These are phyloP conservation scores for Penicillium goetzii DNA, from an alignment of 495 filamentous ascomycete genomes.

Conservation along the genomic window DNA sequence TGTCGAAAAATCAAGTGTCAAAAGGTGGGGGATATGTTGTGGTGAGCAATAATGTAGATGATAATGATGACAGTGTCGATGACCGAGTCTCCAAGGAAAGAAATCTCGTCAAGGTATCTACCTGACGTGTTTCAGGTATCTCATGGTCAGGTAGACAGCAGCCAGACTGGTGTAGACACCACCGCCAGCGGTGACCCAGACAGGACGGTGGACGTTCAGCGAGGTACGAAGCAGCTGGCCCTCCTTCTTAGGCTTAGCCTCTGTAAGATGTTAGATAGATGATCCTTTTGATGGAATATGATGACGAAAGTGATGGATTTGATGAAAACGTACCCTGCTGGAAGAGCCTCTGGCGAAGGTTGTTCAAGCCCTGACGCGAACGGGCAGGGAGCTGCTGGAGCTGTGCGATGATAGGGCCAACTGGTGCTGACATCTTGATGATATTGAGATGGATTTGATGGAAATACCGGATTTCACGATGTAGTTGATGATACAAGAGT, in stretches of 20 bases:
- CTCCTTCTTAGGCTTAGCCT: constrained; percentile 38
- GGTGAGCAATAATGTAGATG: constrained; percentile 1
- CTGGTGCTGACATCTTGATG: constrained; percentile 32
- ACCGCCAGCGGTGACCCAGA: constrained; percentile 46
- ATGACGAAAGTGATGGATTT: not conserved
- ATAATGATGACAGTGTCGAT: not conserved
- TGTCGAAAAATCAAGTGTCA: constrained; percentile 7
- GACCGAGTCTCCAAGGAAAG: not conserved
- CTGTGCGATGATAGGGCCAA: constrained; percentile 31
- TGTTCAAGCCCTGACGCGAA: constrained; percentile 35
- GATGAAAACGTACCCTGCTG: constrained; percentile 33
- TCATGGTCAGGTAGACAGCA: constrained; percentile 46
- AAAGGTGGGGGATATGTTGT: constrained; percentile 15
- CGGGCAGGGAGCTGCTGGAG: constrained; percentile 32
- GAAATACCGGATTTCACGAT: constrained; percentile 7
- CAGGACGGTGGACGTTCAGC: constrained; percentile 44
- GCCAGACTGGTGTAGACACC: constrained; percentile 46
- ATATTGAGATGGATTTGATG: constrained; percentile 13
- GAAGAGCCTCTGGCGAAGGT: constrained; percentile 36
- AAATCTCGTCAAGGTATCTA: constrained; percentile 2
- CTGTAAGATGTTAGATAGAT: constrained; percentile 23
- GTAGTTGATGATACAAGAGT: constrained; percentile 13
- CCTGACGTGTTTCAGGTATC: constrained; percentile 38
- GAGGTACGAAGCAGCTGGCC: constrained; percentile 43
- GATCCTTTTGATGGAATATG: constrained; percentile 2